phyloP scores from a whole-genome alignment of 2,329 filamentous ascomycete genomes.

The Pleochaeta shiraiana region DNA sequence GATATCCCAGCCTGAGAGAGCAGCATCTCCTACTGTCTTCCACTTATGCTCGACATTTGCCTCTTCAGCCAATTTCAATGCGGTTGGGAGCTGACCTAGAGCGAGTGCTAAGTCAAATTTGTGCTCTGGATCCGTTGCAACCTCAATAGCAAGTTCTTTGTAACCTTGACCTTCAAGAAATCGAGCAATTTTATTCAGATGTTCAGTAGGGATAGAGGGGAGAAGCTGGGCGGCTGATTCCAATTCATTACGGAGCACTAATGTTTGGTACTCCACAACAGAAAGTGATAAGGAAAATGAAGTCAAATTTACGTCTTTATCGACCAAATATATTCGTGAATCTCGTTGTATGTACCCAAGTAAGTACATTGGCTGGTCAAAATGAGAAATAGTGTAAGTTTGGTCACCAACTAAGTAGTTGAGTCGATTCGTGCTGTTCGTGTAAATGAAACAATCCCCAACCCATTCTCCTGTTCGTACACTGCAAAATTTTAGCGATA shows the following conservation, averaged over 20 bases:
- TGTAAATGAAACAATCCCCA: constrained; percentile 98
- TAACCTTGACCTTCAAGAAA: constrained; percentile 96
- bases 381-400: constrained; percentile 93
- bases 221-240: constrained; percentile 77
- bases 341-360: constrained; percentile 91
- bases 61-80: constrained; percentile 60
- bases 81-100: constrained; percentile 65
- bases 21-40: constrained; percentile 92
- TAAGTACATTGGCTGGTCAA: constrained; percentile 87
- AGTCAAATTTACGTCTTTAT: constrained; percentile 85
- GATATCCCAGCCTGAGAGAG: constrained; percentile 70
- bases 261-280: constrained; percentile 90
- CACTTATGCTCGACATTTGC: constrained; percentile 91
- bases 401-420: constrained; percentile 98
- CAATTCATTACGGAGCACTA: constrained; percentile 84
- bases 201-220: constrained; percentile 63
- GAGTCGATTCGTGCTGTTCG: constrained; percentile 84
- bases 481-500: constrained; percentile 22
- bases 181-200: constrained; percentile 94
- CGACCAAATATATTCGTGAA: constrained; percentile 81
- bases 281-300: constrained; percentile 81
- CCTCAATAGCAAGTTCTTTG: constrained; percentile 85
- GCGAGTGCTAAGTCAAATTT: constrained; percentile 82
- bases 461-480: constrained; percentile 96
- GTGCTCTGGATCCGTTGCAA: constrained; percentile 87